Evolutionary conservation across 257 asterid genomes (phyloP).

Genomic region (Rhazya stricta): DNA sequence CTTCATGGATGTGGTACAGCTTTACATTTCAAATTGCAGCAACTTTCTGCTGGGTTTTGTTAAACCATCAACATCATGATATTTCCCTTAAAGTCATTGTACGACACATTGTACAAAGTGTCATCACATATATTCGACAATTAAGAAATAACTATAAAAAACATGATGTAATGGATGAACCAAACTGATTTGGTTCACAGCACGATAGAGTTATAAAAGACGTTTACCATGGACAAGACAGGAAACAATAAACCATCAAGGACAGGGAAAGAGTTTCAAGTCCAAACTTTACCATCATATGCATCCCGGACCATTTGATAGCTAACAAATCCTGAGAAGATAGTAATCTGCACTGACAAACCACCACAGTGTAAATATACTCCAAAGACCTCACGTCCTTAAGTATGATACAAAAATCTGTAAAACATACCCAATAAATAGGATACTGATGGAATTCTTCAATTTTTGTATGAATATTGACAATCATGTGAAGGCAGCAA

Average conservation of each 20-base stretch:
- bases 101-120: not conserved
- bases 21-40: not conserved
- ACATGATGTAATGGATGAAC: not conserved
- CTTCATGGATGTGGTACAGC: not conserved
- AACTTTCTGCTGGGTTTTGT: not conserved
- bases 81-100: not conserved
- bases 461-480: not conserved
- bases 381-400: not conserved
- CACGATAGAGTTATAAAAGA: not conserved
- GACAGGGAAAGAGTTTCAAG: not conserved
- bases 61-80: not conserved
- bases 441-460: not conserved
- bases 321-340: constrained; percentile 94
- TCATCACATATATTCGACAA: not conserved
- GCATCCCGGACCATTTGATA: constrained; percentile 99
- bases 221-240: not conserved
- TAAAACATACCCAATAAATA: not conserved
- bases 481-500: not conserved
- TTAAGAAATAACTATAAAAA: not conserved
- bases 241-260: not conserved
- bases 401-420: not conserved
- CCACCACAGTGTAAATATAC: constrained; percentile 9
- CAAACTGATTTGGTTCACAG: not conserved
- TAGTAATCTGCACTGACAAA: constrained; percentile 62
- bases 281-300: constrained; percentile 68